Base-by-base conservation (phyloP, 2,329 filamentous ascomycete genomes). In the Pseudogymnoascus sp. region DNA sequence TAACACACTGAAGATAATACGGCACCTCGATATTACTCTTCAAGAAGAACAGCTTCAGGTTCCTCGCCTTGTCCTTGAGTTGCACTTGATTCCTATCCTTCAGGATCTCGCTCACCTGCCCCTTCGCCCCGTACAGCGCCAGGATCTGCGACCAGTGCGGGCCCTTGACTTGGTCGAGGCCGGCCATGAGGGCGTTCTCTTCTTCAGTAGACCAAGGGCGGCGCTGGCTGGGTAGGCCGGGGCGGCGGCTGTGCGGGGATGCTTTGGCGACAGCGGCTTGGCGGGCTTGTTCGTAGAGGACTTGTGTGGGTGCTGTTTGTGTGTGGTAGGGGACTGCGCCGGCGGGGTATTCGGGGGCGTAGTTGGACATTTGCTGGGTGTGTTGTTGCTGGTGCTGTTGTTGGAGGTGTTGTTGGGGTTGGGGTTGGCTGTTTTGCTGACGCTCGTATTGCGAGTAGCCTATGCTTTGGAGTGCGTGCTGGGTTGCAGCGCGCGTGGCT, bases 141-240 rank as follows among this genome's bases (percentile, higher is more conserved):
- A 96, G 78, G 54, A 96, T 96, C 71, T 96, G 91, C 67, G 89
- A 93, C 92, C 92, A 96, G 69, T 96, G 91, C 16, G 92, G 92
- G 0, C 92, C 92, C 71, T 92, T 92, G 54, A 96, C 92, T 71
- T 88, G 85, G 70, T 95, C 92, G 3, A 96, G 82, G 1, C 92
- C 92, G 57, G 88, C 85, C 87, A 96, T 93, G 16, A 96, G 79
- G 0, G 92, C 91, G 72, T 92, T 91, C 71, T 96, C 92, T 74
- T 96, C 92, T 65, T 94, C 90, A 3, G 88, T 86, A 0, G 88
- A 90, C 92, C 92, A 96, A 0, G 92, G 90, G 28, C 92, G 83
- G 33, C 92, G 83, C 67, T 82, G 79, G 59, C 77, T 82, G 4
- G 81, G 81, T 9, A 79, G 71, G 8, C 80, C 80, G 1, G 79